Evolutionary conservation across 2,329 filamentous ascomycete genomes (phyloP), one percentile per base, ranked within the genome.

Genomic region (Clarireedia homoeocarpa): DNA sequence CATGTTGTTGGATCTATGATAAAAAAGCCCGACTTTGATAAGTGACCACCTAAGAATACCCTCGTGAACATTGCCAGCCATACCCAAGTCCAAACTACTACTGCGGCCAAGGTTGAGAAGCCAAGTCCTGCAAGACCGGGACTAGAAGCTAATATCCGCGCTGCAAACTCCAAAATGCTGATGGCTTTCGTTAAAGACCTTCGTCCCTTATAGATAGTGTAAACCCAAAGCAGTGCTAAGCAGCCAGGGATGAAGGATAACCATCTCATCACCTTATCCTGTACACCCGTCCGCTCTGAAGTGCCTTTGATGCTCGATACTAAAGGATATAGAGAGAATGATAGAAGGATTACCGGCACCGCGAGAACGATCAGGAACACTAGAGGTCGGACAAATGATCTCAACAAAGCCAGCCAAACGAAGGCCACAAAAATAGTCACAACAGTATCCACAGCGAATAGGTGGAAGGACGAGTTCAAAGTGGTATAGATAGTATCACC

Each of bases 61-160:
- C 91, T 82, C 6, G 91, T 92, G 71, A 99, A 97, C 91, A 99
- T 96, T 65, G 85, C 84, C 63, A 97, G 83, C 94, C 94, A 99
- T 6, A 88, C 71, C 94, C 94, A 99, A 0, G 91, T 96, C 87
- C 91, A 97, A 14, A 83, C 74, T 9, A 96, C 88, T 45, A 95
- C 86, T 26, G 85, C 75, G 6, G 76, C 80, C 14, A 97, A 79
- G 23, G 86, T 87, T 10, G 79, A 83, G 65, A 96, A 86, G 2
- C 94, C 94, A n/a, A 96, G 81, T 2, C 88, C 70, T 36, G 97
- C 78, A 20, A 99, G 78, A 2, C 87, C 89, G 9, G 90, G 85
- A 66, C 95, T 95, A 38, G 90, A 87, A 6, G 86, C 83, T 15
- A 99, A 76, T 58, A 99, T 95, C 55, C 86, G 86, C 65, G 89